These are phyloP conservation scores for Neophaeococcomyces mojaviensis DNA, from an alignment of 2,329 filamentous ascomycete species.

Conservation along the genomic window DNA sequence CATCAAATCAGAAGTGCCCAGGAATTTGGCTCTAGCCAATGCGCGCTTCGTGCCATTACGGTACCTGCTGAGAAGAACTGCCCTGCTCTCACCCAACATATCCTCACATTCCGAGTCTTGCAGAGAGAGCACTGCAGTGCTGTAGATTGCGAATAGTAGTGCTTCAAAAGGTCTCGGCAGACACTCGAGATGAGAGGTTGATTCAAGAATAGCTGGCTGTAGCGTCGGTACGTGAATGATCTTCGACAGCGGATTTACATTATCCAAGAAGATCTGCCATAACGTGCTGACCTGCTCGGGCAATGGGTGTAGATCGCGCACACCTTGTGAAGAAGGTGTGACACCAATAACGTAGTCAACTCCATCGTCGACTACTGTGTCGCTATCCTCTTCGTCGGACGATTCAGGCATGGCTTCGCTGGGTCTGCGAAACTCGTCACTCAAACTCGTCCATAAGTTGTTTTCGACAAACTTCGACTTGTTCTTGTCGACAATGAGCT, in stretches of 20 bases:
- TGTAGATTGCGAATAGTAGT: constrained; percentile 55
- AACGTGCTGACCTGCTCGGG: constrained; percentile 50
- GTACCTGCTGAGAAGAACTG: constrained; percentile 45
- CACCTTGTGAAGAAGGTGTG: constrained; percentile 16
- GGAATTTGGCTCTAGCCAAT: constrained; percentile 53
- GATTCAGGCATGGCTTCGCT: constrained; percentile 20
- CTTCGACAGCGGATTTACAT: constrained; percentile 68
- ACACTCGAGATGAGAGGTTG: constrained; percentile 34
- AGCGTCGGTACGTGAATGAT: constrained; percentile 64
- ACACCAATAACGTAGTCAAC: constrained; percentile 19
- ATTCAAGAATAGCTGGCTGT: constrained; percentile 58
- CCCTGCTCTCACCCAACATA: constrained; percentile 49
- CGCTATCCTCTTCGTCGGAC: constrained; percentile 21
- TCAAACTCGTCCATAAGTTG: constrained; percentile 22
- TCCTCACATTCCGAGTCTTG: constrained; percentile 33
- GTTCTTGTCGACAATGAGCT: constrained; percentile 16
- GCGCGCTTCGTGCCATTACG: constrained; percentile 57
- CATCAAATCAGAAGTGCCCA: constrained; percentile 54
- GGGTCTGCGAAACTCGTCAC: constrained; percentile 13
- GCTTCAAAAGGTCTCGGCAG: constrained; percentile 40
- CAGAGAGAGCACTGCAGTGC: constrained; percentile 46
- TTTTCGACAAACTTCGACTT: constrained; percentile 22
- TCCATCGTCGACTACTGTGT: constrained; percentile 14
- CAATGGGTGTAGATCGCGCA: constrained; percentile 23
- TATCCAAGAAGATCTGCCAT: constrained; percentile 68